Evolutionary conservation across 192 early-diverging fungal genomes (phyloP).

Genomic region (Haplosporangium gracile): DNA sequence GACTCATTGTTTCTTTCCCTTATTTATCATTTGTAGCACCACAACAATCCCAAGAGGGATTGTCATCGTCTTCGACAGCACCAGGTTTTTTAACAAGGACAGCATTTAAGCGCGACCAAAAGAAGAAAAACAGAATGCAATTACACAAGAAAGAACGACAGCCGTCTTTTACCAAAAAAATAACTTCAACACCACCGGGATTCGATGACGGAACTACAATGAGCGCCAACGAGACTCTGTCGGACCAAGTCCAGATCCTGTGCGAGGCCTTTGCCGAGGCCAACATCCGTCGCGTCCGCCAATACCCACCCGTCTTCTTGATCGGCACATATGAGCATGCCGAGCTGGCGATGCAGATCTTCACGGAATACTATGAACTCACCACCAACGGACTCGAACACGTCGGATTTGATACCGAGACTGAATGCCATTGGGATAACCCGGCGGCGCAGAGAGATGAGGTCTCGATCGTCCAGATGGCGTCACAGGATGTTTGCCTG

Average conservation of each 20-base stretch:
- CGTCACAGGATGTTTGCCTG: conserved; percentile 56
- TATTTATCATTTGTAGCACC: background rate
- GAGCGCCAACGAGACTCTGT: conserved; percentile 2
- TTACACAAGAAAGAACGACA: background rate
- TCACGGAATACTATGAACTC: conserved; percentile 27
- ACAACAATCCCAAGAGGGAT: background rate
- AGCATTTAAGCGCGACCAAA: background rate
- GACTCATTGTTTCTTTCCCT: background rate
- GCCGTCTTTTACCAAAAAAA: background rate
- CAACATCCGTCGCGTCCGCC: conserved; percentile 7
- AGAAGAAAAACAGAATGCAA: conserved; percentile 8
- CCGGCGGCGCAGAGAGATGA: background rate
- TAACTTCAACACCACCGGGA: background rate
- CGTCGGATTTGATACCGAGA: conserved; percentile 62
- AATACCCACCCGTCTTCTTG: conserved; percentile 36
- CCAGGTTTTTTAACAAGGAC: no score
- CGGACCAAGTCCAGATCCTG: conserved; percentile 29
- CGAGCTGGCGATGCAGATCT: conserved; percentile 40
- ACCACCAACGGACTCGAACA: conserved; percentile 18
- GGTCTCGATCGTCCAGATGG: conserved; percentile 58
- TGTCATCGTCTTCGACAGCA: no score
- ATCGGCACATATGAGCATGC: conserved; percentile 24
- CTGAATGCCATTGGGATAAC: conserved; percentile 24
- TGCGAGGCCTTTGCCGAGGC: conserved; percentile 40
- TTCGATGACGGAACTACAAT: background rate